Base-by-base conservation (phyloP, 164 flowering plant species). In the Macadamia integrifolia region DNA sequence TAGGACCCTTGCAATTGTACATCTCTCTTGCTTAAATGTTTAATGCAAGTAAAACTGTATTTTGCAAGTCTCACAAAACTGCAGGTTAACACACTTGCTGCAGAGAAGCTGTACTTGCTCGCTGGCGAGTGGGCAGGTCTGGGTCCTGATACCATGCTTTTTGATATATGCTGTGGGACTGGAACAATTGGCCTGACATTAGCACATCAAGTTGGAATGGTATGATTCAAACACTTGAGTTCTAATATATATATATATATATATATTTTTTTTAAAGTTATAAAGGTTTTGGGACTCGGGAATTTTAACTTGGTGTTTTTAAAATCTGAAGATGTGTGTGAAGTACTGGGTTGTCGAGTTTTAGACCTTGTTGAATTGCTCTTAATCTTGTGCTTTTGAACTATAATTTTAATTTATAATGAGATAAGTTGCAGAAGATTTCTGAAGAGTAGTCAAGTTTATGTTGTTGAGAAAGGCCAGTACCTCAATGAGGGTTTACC, bases 81-180 rank as follows among this genome's bases (percentile, higher is more conserved):
- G 71, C 75, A 79, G 82, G 82, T 79, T 71, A 79, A 79, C 70
- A 79, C 82, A 40, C 82, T 76, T 74, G 82, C 79, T 62, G 82
- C 82, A 53, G 79, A 79, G 69, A 79, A 79, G 71, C 72, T 79
- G 44, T 79, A 79, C 65, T 79, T 92, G 6, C 97, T 94, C 62
- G 99, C 97, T 72, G 99, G 99, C 69, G 92, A 94, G 69, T 94
- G 99, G 99, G 99, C 99, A 69, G 82, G 74, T 60, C 77, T 94
- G 73, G 93, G 87, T 73, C 90, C 92, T 29, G 88, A 90, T 78
- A 94, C 99, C 48, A 82, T 94, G 86, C 92, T 92, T 49, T 92
- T 94, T 73, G 98, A 94, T 76, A 69, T 92, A 58, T 94, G 97
- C 74, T 89, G 99, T 80, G 99, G 98, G 43, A 94, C 97, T 65